Evolutionary conservation across 495 filamentous ascomycete genomes (phyloP).

Genomic region (Platismatia glauca): DNA sequence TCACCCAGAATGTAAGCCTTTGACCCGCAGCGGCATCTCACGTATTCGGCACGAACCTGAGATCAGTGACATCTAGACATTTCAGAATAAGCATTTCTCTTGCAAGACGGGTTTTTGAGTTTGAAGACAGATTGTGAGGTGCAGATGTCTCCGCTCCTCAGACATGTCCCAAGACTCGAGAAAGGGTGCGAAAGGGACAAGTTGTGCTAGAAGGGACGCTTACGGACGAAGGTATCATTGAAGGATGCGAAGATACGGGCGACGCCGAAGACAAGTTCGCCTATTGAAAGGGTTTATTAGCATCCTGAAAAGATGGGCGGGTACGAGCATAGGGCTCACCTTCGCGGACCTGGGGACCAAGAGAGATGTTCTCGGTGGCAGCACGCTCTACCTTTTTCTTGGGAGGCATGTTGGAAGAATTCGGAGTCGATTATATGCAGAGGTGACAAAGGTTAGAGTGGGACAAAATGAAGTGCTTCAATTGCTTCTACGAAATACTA

Average conservation of each 20-base stretch:
- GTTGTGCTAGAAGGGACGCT: not conserved
- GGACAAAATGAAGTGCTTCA: conserved; percentile 24
- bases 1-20: conserved; percentile 57
- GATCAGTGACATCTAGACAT: conserved; percentile 76
- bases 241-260: conserved; percentile 98
- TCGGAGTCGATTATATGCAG: conserved; percentile 23
- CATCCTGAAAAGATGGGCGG: not conserved
- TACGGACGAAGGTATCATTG: conserved; percentile 91
- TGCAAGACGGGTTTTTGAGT: not conserved
- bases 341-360: conserved; percentile 89
- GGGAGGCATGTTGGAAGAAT: conserved; percentile 56
- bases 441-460: conserved; percentile 35
- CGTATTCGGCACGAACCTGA: conserved; percentile 58
- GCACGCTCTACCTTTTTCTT: conserved; percentile 71
- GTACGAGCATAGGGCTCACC: conserved; percentile 43
- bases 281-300: conserved; percentile 32
- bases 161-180: not conserved
- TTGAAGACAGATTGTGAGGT: not conserved
- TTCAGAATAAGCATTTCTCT: not conserved
- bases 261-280: conserved; percentile 97
- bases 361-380: conserved; percentile 92
- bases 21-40: conserved; percentile 12
- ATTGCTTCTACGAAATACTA: not conserved
- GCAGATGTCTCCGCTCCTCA: not conserved
- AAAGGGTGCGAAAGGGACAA: not conserved